Conservation (phyloP, 2,329 filamentous ascomycete genomes). For the Fusarium vanettenii region DNA sequence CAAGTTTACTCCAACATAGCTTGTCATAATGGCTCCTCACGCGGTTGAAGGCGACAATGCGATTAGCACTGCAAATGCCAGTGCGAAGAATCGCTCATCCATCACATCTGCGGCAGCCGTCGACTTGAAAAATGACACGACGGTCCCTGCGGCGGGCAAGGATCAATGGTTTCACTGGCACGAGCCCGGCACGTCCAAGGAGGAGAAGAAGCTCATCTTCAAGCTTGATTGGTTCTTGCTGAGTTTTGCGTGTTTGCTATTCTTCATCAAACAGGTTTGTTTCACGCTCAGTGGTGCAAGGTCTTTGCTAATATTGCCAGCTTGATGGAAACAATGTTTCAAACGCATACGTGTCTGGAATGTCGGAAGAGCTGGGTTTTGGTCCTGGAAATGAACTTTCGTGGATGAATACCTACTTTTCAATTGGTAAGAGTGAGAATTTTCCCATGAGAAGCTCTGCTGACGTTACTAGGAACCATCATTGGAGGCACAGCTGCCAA, state of each 20-base stretch:
- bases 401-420: conserved; percentile 61
- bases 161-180: conserved; percentile 55
- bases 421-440: conserved; percentile 47
- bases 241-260: conserved; percentile 53
- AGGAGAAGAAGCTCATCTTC: conserved; percentile 58
- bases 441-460: background rate
- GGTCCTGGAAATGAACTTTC: conserved; percentile 53
- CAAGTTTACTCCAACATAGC: background rate
- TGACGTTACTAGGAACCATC: conserved; percentile 46
- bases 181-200: conserved; percentile 52
- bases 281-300: background rate
- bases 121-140: background rate
- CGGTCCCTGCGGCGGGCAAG: background rate
- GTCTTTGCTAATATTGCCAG: conserved; percentile 19
- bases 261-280: conserved; percentile 56
- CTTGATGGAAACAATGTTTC: conserved; percentile 59
- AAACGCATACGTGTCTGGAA: conserved; percentile 62
- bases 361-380: conserved; percentile 59
- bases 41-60: background rate
- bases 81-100: background rate
- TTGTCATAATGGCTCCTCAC: background rate
- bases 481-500: conserved; percentile 58
- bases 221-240: conserved; percentile 63
- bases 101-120: background rate
- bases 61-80: background rate